Evolutionary conservation across 805 yeast species (phyloP), one percentile per base, ranked within the genome.

Genomic region (Yarrowia osloensis): DNA sequence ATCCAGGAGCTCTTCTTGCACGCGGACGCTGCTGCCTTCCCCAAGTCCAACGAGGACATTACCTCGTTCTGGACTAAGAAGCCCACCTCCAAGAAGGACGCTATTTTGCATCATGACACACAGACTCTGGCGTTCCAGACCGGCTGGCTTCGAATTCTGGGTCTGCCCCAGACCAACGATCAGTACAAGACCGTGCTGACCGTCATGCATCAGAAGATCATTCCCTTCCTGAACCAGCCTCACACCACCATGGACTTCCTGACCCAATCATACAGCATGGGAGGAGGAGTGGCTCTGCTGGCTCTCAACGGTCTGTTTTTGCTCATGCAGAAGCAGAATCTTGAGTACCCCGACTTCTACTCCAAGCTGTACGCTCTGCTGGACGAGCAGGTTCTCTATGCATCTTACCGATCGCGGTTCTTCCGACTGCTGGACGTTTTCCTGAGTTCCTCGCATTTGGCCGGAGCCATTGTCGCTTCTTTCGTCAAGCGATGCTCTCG

Each of bases 271-370:
- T 93, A 91, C 74, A 82, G 89, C 70, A 66, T 81, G 73, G 80
- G 85, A 54, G 86, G 85, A 4, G 81, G 88, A 7, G 80, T 88
- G 15, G 88, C 93, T 19, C 85, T 94, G 50, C 78, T 95, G 65
- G 88, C 98, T 1, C 81, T 94, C 72, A 94, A 92, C 76, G 96
- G 97, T 12, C 80, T 94, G 65, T 94, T 91, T 78, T 91, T 86
- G 73, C 81, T 94, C 68, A 94, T 94, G 87, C 90, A 85, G 73
- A 81, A 82, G 67, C 86, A 85, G 76, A 93, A 93, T 74, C 81
- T 94, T 72, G 98, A 94, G 74, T 94, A 94, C 76, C 98, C 98
- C 19, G 88, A 91, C 69, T 95, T 94, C 74, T 94, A 86, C 79
- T 77, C 81, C 57, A 93, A 94, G 77, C 83, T 94, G 46, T 94